phyloP scores from a whole-genome alignment of 306 rosid genomes.

The Alnus glutinosa region DNA sequence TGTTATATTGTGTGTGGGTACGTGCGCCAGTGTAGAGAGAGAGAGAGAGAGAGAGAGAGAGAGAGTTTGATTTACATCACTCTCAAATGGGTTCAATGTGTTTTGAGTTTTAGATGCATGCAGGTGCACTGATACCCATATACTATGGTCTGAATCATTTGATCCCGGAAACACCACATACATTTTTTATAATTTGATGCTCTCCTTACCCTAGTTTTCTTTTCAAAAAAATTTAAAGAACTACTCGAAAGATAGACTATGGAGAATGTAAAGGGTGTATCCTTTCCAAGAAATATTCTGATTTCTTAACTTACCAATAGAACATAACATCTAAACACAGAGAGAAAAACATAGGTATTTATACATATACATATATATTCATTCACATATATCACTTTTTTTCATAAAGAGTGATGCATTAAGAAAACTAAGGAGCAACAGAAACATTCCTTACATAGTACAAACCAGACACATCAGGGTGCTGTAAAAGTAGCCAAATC shows the following conservation, averaged over 20 bases:
- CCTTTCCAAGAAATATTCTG: not conserved
- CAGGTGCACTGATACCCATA: not conserved
- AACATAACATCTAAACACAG: not conserved
- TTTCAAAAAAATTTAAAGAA: not conserved
- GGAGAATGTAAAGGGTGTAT: not conserved
- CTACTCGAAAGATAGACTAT: not conserved
- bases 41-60: not conserved
- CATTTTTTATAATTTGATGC: too few species aligned
- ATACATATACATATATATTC: not conserved
- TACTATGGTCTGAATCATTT: not conserved
- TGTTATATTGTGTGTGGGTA: too few species aligned
- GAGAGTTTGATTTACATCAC: slow-evolving; percentile 3
- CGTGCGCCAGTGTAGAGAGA: too few species aligned
- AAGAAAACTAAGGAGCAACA: not conserved
- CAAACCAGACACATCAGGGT: not conserved
- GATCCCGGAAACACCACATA: too few species aligned
- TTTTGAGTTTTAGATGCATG: not conserved
- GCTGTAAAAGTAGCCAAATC: not conserved
- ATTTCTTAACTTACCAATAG: not conserved
- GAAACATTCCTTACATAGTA: not conserved
- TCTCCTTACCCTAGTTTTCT: too few species aligned
- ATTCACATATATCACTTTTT: not conserved
- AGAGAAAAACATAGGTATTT: not conserved
- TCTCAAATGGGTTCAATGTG: not conserved
- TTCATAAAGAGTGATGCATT: not conserved